Conservation (phyloP, 2,329 filamentous ascomycete species). For the Colletotrichum chrysophilum region DNA sequence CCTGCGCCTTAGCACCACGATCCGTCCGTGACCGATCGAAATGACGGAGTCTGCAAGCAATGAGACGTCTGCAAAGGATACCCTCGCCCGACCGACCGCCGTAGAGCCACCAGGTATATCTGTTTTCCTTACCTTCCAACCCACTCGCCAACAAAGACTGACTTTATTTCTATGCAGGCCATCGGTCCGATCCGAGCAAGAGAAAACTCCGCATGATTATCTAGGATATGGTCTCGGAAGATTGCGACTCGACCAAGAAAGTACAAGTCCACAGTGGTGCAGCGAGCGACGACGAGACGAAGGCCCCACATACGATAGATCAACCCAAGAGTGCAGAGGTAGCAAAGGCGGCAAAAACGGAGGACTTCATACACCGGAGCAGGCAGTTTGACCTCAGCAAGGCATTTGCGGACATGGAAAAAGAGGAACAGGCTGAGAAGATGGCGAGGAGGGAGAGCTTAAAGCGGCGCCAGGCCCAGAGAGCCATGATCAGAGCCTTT, state of each 20-base stretch:
- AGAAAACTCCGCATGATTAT: neutral
- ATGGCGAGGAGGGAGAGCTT: neutral
- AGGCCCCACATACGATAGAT: neutral
- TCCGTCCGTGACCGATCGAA: neutral
- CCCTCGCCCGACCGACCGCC: neutral
- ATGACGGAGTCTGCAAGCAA: neutral
- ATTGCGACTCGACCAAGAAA: neutral
- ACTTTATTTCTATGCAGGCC: neutral
- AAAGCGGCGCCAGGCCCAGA: neutral
- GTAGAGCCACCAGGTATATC: neutral
- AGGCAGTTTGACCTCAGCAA: neutral
- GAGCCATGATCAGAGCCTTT: neutral
- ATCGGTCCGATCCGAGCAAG: neutral
- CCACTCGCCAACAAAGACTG: neutral
- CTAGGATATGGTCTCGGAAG: neutral
- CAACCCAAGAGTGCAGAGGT: neutral
- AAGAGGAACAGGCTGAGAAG: neutral
- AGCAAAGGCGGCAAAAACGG: neutral
- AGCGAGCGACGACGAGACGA: neutral
- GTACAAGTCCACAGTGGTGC: neutral
- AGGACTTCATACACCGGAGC: neutral
- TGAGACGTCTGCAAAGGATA: neutral
- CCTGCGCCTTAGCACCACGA: neutral
- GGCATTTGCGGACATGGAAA: neutral
- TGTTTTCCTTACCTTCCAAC: neutral